Conservation (phyloP, 768 basidiomycete species). For the Amanita rimosa region DNA sequence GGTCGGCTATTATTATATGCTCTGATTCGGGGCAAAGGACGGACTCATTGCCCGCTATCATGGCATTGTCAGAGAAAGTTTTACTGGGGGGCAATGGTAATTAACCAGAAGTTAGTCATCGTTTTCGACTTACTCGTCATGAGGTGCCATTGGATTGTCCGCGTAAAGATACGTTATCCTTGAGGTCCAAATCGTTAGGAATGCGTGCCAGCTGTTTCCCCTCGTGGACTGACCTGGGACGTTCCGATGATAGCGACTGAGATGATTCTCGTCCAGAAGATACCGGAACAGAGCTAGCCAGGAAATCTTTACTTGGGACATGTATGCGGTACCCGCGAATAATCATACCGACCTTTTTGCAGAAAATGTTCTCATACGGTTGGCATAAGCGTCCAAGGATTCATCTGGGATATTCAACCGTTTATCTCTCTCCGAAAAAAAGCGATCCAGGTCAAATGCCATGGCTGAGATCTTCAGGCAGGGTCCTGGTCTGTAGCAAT, state of each 20-base stretch:
- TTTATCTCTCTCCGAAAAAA: constrained; percentile 44
- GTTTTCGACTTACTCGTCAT: neutral
- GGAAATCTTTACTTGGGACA: neutral
- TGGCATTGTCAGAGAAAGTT: no score
- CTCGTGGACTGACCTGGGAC: neutral
- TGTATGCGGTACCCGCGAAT: neutral
- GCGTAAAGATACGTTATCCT: neutral
- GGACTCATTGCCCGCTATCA: neutral
- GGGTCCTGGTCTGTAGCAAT: neutral
- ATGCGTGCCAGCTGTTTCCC: no score
- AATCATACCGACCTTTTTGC: constrained; percentile 12
- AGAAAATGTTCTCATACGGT: constrained; percentile 15
- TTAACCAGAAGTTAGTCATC: neutral
- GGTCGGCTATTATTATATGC: neutral
- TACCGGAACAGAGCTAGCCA: neutral
- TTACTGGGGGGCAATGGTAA: neutral
- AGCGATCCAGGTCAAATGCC: constrained; percentile 29
- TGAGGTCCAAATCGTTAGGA: neutral
- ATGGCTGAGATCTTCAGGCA: neutral
- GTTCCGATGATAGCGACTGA: neutral
- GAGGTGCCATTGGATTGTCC: neutral
- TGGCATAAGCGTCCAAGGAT: constrained; percentile 35
- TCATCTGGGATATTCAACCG: constrained; percentile 45
- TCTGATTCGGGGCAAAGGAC: neutral
- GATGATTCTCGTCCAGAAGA: neutral